Conservation (phyloP, 352 stramenopile genomes). For the Pythium graminicola region DNA sequence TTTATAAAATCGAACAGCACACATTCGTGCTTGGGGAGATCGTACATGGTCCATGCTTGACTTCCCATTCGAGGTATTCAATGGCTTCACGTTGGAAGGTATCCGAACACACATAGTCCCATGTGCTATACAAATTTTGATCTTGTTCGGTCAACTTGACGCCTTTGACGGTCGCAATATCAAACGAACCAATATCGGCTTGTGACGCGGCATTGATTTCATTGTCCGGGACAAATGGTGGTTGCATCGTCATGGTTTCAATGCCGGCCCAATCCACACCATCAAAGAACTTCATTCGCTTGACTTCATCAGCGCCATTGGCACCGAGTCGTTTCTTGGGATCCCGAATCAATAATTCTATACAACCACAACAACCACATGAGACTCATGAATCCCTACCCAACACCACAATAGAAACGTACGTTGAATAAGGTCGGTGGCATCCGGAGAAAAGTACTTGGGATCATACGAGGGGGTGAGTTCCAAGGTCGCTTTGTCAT, state of each 20-base stretch:
- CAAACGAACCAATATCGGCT: slow-evolving; percentile 73
- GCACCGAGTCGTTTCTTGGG: slow-evolving; percentile 59
- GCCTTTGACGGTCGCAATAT: slow-evolving; percentile 61
- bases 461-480: slow-evolving; percentile 68
- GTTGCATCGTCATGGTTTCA: slow-evolving; percentile 54
- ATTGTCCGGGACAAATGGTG: slow-evolving; percentile 74
- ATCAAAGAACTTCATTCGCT: slow-evolving; percentile 76
- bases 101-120: slow-evolving; percentile 68
- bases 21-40: slow-evolving; percentile 50
- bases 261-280: slow-evolving; percentile 69
- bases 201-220: slow-evolving; percentile 83
- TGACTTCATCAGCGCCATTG: slow-evolving; percentile 69
- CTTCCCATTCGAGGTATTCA: slow-evolving; percentile 78
- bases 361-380: slow-evolving; percentile 10
- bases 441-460: slow-evolving; percentile 77
- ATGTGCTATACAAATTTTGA: slow-evolving; percentile 57
- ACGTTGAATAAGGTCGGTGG: slow-evolving; percentile 71
- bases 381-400: neutral
- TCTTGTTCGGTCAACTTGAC: slow-evolving; percentile 69
- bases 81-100: slow-evolving; percentile 79
- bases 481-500: slow-evolving; percentile 76
- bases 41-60: slow-evolving; percentile 69
- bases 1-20: slow-evolving; percentile 59
- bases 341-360: slow-evolving; percentile 72
- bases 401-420: slow-evolving; percentile 13